Conservation (phyloP, 768 basidiomycete species). For the Serendipita indica region DNA sequence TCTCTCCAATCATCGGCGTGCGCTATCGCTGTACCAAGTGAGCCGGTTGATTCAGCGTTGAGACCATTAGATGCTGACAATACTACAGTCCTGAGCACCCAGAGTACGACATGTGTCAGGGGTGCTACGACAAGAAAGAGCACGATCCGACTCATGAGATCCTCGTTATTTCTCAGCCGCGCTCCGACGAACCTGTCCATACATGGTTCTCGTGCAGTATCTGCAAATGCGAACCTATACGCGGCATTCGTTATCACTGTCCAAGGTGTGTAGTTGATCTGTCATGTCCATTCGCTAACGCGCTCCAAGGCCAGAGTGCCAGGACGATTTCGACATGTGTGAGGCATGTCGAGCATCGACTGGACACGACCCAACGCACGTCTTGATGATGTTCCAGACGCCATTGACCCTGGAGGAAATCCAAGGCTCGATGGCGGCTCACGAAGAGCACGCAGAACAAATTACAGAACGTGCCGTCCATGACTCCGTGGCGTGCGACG, state of each 20-base stretch:
- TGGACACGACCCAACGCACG: background rate
- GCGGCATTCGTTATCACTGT: background rate
- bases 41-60: background rate
- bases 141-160: constrained; percentile 4
- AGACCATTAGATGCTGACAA: background rate
- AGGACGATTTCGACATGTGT: constrained; percentile 5
- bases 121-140: background rate
- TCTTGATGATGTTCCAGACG: background rate
- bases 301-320: no score
- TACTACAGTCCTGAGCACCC: background rate
- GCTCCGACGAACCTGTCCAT: background rate
- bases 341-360: background rate
- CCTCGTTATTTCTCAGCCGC: background rate
- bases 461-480: background rate
- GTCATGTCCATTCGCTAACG: background rate
- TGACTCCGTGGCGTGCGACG: background rate
- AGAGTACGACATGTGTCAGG: background rate
- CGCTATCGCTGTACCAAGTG: background rate
- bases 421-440: background rate
- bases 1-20: background rate
- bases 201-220: background rate
- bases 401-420: background rate
- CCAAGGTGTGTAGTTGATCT: background rate
- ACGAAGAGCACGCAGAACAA: background rate
- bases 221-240: background rate